Conservation (phyloP, 202 grass and related monocot genomes). For the Hordeum pubiflorum region DNA sequence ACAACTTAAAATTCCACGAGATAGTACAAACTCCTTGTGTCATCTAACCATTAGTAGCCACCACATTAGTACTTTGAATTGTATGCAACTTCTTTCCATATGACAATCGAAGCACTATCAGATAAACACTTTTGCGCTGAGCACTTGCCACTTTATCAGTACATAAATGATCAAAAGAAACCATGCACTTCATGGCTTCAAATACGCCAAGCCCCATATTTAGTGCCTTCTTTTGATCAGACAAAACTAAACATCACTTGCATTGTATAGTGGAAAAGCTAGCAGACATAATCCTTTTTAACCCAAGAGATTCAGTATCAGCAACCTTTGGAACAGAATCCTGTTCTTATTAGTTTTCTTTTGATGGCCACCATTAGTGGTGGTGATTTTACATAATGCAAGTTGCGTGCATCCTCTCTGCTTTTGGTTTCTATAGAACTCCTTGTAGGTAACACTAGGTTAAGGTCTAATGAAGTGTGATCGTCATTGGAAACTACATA, state of each 20-base stretch:
- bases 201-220: constrained; percentile 5
- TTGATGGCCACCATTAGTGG: constrained; percentile 15
- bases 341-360: constrained; percentile 19
- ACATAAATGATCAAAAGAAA: constrained; percentile 14
- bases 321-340: constrained; percentile 23
- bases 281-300: constrained; percentile 15
- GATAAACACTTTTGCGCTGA: constrained; percentile 5
- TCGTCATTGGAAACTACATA: background rate
- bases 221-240: background rate
- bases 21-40: background rate
- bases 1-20: background rate
- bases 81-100: background rate
- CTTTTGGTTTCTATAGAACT: constrained; percentile 19
- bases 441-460: constrained; percentile 23
- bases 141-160: constrained; percentile 6
- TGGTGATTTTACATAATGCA: background rate
- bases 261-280: constrained; percentile 13
- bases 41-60: constrained; percentile 23
- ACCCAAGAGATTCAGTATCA: constrained; percentile 23
- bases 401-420: background rate
- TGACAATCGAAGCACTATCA: background rate
- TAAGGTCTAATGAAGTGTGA: constrained; percentile 6
- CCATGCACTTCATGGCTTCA: background rate
- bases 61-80: background rate
- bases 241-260: background rate